Conservation (phyloP, 2,329 filamentous ascomycete species). For the Eutypella sp. region DNA sequence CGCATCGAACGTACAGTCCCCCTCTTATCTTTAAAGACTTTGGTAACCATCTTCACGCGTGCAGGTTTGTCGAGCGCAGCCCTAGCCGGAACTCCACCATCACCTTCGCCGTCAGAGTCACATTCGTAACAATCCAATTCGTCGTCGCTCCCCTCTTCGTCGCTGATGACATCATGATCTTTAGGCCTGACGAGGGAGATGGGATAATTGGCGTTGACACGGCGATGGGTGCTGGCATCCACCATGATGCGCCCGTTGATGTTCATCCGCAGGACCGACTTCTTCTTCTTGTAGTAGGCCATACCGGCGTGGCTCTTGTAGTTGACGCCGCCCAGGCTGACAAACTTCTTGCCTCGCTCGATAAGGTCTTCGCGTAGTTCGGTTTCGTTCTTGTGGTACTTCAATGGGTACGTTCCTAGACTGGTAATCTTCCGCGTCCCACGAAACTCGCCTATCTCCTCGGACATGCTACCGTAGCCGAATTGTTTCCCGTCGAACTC, state of each 20-base stretch:
- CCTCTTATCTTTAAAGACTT: constrained; percentile 43
- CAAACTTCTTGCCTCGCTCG: constrained; percentile 79
- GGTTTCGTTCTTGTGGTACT: constrained; percentile 71
- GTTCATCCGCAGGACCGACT: constrained; percentile 69
- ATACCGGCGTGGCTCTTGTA: constrained; percentile 81
- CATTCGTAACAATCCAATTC: constrained; percentile 36
- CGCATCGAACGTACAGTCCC: constrained; percentile 31
- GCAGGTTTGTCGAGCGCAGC: constrained; percentile 34
- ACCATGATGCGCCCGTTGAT: constrained; percentile 87
- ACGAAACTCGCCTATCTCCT: constrained; percentile 70
- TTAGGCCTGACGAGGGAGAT: constrained; percentile 70
- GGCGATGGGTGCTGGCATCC: constrained; percentile 74
- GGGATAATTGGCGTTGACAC: constrained; percentile 81
- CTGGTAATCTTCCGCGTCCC: constrained; percentile 79
- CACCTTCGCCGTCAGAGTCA: constrained; percentile 31
- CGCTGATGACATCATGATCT: constrained; percentile 57
- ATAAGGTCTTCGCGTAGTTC: constrained; percentile 63
- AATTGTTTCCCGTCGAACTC: constrained; percentile 87
- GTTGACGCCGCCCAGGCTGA: constrained; percentile 73
- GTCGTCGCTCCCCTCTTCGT: constrained; percentile 42
- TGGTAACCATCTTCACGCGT: constrained; percentile 44
- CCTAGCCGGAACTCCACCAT: constrained; percentile 24
- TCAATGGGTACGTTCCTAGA: constrained; percentile 69
- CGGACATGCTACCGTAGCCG: constrained; percentile 66
- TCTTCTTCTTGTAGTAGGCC: constrained; percentile 79